Conservation (phyloP, 2,329 filamentous ascomycete species). For the Shiraia bambusicola region DNA sequence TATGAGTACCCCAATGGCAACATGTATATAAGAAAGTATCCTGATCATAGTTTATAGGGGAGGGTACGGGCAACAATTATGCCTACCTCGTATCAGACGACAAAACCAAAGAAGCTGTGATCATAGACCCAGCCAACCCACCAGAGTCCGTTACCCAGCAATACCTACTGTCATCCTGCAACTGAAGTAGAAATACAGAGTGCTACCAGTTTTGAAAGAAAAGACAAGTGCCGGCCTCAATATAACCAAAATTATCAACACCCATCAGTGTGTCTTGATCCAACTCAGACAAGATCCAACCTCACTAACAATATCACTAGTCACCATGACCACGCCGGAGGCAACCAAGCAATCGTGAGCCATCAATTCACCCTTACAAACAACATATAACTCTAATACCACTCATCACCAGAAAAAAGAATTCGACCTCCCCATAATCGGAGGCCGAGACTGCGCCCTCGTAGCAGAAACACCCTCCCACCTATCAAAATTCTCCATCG, state of each 20-base stretch:
- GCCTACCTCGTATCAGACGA: slow-evolving; percentile 64
- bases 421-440: slow-evolving; percentile 74
- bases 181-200: slow-evolving; percentile 46
- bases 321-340: slow-evolving; percentile 92
- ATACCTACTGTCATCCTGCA: neutral
- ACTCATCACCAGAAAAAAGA: slow-evolving; percentile 62
- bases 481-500: slow-evolving; percentile 77
- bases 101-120: slow-evolving; percentile 54
- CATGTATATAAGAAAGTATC: neutral
- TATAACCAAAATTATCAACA: slow-evolving; percentile 88
- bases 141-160: slow-evolving; percentile 66
- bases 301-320: slow-evolving; percentile 50
- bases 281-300: too few species aligned
- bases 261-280: slow-evolving; percentile 74
- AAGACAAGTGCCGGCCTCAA: slow-evolving; percentile 76
- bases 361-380: neutral
- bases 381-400: too few species aligned
- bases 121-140: slow-evolving; percentile 79
- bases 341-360: slow-evolving; percentile 75
- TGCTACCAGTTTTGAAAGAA: slow-evolving; percentile 68
- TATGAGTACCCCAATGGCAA: slow-evolving; percentile 47
- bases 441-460: slow-evolving; percentile 79
- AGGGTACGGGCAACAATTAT: slow-evolving; percentile 78
- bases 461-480: slow-evolving; percentile 77
- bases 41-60: slow-evolving; percentile 57